Evolutionary conservation across 1,139 yeast genomes (phyloP), one percentile per base, ranked within the genome.

Genomic region (Protomyces gravidus): DNA sequence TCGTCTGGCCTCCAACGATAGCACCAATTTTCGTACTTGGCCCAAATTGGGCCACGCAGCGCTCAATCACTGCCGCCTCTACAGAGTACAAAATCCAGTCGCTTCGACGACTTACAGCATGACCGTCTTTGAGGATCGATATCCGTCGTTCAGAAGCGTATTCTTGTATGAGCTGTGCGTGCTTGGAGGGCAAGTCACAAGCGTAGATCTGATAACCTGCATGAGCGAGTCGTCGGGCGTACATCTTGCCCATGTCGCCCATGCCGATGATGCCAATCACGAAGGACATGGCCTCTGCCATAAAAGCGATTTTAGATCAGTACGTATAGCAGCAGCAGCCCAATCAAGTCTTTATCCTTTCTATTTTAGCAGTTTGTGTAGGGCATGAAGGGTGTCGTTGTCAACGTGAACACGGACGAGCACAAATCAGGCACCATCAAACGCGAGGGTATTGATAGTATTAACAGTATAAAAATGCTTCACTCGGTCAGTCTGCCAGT

Each of bases 1-100:
- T 87, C 0, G 98, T 90, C 71, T 92, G 98, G 3, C 98, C 98
- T n/a, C 98, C 98, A 9, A 92, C 96, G 55, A 89, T 81, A 2
- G 96, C 86, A 2, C 95, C 95, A 15, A 81, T 74, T 70, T 89
- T 92, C 2, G 96, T 85, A 0, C 96, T 79, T 0, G 96, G 94
- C 0, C 96, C 97, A 70, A 89, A 92, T 36, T 74, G 55, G 4
- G 81, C 69, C 5, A 89, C 96, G 49, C 90, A 86, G 63, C 78
- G 77, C 55, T 77, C 82, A 53, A 92, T 85, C 68, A 83, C 81
- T 66, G 84, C 96, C 1, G 96, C 95, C 70, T 90, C 97, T 2
- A 90, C 97, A 63, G 90, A 84, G 75, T 89, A 90, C 62, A 90
- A 84, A 59, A 86, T 80, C 68, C 83, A 89, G 71, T 90, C 97